Conservation (phyloP, 2,329 filamentous ascomycete species). For the Cladosporium halotolerans region DNA sequence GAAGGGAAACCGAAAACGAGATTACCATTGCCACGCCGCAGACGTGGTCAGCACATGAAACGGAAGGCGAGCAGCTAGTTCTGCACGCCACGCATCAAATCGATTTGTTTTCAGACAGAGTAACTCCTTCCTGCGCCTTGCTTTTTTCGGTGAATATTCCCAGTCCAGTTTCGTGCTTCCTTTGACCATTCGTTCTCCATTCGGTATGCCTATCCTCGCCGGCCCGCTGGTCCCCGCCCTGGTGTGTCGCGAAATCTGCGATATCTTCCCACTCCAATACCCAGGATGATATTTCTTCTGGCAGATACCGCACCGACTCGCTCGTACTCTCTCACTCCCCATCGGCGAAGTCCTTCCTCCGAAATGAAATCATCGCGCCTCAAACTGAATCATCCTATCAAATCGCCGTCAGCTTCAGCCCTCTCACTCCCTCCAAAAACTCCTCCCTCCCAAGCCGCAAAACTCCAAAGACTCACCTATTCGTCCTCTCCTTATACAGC, state of each 20-base stretch:
- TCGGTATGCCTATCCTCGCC: neutral
- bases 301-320: too few relatives aligned
- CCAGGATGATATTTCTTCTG: too few relatives aligned
- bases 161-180: neutral
- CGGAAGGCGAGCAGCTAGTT: conserved; percentile 3
- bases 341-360: neutral
- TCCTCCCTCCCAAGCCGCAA: neutral
- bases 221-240: too few relatives aligned
- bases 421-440: neutral
- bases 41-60: neutral
- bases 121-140: conserved; percentile 10
- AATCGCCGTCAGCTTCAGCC: neutral
- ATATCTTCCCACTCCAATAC: too few relatives aligned
- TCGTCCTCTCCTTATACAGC: conserved; percentile 95
- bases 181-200: neutral
- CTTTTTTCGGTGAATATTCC: neutral
- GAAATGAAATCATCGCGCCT: conserved; percentile 60
- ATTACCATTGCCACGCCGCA: neutral
- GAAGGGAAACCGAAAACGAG: neutral
- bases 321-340: too few relatives aligned
- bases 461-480: conserved; percentile 60
- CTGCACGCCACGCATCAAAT: conserved; percentile 5
- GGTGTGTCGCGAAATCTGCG: too few relatives aligned
- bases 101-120: conserved; percentile 7
- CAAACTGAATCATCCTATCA: conserved; percentile 91